Conservation (phyloP, 768 basidiomycete species). For the Pleurotus cornucopiae region DNA sequence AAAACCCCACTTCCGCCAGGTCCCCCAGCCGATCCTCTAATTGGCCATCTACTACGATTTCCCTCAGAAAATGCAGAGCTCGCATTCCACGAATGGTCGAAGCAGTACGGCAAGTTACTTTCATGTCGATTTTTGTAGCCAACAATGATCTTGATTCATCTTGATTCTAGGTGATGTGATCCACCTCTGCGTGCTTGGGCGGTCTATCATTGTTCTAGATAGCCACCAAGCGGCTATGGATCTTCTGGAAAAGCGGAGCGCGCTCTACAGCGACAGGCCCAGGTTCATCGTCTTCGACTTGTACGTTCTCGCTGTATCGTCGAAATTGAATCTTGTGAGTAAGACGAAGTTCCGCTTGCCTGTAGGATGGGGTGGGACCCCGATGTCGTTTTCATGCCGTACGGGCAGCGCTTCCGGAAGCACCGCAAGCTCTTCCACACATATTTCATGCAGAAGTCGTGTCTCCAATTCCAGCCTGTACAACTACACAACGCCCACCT, state of each 20-base stretch:
- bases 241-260: conserved; percentile 22
- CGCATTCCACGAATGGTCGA: conserved; percentile 25
- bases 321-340: too few species aligned
- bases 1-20: conserved; percentile 23
- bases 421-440: conserved; percentile 18
- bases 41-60: conserved; percentile 32
- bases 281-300: conserved; percentile 15
- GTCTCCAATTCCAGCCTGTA: conserved; percentile 19
- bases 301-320: not conserved
- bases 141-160: too few species aligned
- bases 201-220: conserved; percentile 20
- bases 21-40: conserved; percentile 30
- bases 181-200: conserved; percentile 19
- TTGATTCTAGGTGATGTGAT: conserved; percentile 19
- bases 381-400: conserved; percentile 15
- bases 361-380: conserved; percentile 15
- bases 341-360: too few species aligned
- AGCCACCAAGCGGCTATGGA: conserved; percentile 21
- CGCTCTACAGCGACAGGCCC: conserved; percentile 22
- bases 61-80: conserved; percentile 22
- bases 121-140: not conserved
- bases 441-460: conserved; percentile 15
- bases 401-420: conserved; percentile 17
- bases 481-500: conserved; percentile 25
- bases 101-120: conserved; percentile 25